phyloP scores from a whole-genome alignment of 106 monocot genomes.

The Phalaenopsis aphrodite region DNA sequence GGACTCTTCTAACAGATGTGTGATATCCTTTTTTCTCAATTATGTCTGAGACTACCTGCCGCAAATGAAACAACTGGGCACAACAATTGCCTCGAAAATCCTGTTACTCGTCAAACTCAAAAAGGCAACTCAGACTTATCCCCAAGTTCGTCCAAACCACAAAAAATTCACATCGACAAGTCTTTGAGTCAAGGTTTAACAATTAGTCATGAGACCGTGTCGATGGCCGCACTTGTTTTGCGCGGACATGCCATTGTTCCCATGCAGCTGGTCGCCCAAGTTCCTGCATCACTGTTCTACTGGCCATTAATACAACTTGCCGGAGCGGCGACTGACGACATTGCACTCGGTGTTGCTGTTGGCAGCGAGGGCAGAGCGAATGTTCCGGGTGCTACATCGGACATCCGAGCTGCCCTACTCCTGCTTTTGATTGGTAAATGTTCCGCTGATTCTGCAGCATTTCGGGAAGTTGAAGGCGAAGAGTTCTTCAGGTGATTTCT shows the following conservation, averaged over 20 bases:
- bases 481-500: slow-evolving; percentile 81
- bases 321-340: slow-evolving; percentile 93
- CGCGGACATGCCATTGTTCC: slow-evolving; percentile 80
- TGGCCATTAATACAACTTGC: slow-evolving; percentile 98
- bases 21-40: slow-evolving; percentile 83
- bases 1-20: slow-evolving; percentile 69
- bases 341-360: slow-evolving; percentile 92
- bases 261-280: slow-evolving; percentile 70
- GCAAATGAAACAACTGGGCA: slow-evolving; percentile 23
- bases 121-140: slow-evolving; percentile 8
- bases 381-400: slow-evolving; percentile 82
- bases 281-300: slow-evolving; percentile 74
- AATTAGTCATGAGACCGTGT: slow-evolving; percentile 34
- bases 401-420: slow-evolving; percentile 87
- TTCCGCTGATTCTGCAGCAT: slow-evolving; percentile 70
- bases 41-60: slow-evolving; percentile 61
- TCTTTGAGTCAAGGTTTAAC: slow-evolving; percentile 9
- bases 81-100: slow-evolving; percentile 18
- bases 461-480: slow-evolving; percentile 86
- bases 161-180: slow-evolving; percentile 18
- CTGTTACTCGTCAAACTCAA: slow-evolving; percentile 18
- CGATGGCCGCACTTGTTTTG: slow-evolving; percentile 84
- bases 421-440: slow-evolving; percentile 89
- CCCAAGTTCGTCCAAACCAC: slow-evolving; percentile 3
- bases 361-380: slow-evolving; percentile 88